phyloP scores from a whole-genome alignment of 176 grass and related monocot genomes.

The Ananas comosus region DNA sequence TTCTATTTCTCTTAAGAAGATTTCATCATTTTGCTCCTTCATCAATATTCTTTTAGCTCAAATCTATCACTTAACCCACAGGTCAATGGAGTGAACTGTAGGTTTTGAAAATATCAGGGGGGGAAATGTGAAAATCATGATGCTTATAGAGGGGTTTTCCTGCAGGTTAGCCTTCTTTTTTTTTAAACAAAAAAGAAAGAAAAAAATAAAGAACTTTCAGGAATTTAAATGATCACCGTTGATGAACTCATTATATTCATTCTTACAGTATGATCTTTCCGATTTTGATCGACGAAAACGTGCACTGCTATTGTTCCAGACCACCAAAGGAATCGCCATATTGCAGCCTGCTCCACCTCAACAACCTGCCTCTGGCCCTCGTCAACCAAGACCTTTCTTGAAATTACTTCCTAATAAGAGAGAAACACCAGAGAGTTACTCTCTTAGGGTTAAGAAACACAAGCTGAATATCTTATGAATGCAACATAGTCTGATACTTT shows the following conservation, averaged over 20 bases:
- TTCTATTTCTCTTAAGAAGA: too few species aligned
- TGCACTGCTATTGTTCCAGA: conserved; percentile 78
- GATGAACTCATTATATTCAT: background rate
- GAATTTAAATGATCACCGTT: background rate
- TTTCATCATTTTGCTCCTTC: too few species aligned
- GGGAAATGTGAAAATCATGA: conserved; percentile 6
- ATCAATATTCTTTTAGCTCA: too few species aligned
- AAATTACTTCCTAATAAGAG: conserved; percentile 67
- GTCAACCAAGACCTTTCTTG: conserved; percentile 68
- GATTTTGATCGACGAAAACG: conserved; percentile 85
- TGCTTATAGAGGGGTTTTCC: conserved; percentile 3
- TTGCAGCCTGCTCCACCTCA: conserved; percentile 86
- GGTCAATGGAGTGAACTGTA: too few species aligned
- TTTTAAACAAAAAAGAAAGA: background rate
- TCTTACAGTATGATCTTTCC: conserved; percentile 72
- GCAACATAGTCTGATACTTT: background rate
- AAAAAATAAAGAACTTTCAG: background rate
- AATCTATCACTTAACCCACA: too few species aligned
- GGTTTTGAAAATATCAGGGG: too few species aligned
- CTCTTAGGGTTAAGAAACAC: background rate
- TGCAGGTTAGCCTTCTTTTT: too few species aligned
- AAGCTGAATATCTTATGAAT: background rate
- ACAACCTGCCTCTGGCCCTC: conserved; percentile 69
- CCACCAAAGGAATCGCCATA: conserved; percentile 96
- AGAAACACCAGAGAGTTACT: background rate